phyloP scores from a whole-genome alignment of 192 early-diverging fungal genomes.

The Coemansia sp. region DNA sequence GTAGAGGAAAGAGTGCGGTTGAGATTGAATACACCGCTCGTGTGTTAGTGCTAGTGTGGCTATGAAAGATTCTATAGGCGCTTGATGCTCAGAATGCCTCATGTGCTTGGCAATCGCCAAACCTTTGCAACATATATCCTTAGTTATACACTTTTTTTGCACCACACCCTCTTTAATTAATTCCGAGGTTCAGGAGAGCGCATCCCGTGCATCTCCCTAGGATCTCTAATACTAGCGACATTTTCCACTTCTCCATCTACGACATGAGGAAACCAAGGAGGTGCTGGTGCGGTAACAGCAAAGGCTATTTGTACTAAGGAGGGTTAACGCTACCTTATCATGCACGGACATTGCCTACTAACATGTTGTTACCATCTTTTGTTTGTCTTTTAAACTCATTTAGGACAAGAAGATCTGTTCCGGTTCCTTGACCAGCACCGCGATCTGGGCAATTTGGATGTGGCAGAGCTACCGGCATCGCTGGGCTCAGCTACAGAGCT shows the following conservation, averaged over 20 bases:
- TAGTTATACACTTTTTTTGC: constrained; percentile 9
- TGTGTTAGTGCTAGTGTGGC: constrained; percentile 2
- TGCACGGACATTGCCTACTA: not conserved
- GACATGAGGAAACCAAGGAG: not conserved
- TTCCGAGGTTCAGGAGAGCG: not conserved
- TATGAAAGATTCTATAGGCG: not conserved
- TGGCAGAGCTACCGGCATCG: constrained; percentile 42
- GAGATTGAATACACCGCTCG: not conserved
- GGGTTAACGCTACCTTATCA: not conserved
- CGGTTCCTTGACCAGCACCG: constrained; percentile 45
- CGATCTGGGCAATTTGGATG: constrained; percentile 35
- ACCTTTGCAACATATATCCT: constrained; percentile 12
- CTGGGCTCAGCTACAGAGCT: constrained; percentile 41
- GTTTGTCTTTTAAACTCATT: not conserved
- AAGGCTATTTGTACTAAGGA: not conserved
- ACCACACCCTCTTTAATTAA: constrained; percentile 12
- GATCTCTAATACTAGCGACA: not conserved
- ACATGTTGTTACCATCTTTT: not conserved
- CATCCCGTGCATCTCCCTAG: not conserved
- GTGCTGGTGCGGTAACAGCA: not conserved
- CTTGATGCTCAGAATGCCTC: not conserved
- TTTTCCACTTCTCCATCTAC: not conserved
- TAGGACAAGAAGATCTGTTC: constrained; percentile 39
- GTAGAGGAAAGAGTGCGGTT: not conserved
- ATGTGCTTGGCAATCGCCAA: not conserved